Conservation (phyloP, 2,329 filamentous ascomycete species). For the Ustulina deusta region DNA sequence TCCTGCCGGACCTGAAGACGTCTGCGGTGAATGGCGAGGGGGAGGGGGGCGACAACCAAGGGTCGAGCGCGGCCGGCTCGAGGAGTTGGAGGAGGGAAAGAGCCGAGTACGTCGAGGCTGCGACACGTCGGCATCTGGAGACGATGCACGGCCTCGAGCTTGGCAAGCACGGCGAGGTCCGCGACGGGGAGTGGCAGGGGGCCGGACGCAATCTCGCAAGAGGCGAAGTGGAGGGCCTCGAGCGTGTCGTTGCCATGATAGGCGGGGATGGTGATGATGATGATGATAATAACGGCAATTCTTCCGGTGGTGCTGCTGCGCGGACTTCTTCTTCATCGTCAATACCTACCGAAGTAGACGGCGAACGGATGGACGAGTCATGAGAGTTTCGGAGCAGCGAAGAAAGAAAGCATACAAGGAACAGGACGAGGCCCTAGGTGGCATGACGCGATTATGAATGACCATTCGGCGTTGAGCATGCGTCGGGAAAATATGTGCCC, state of each 20-base stretch:
- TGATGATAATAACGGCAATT: constrained; percentile 17
- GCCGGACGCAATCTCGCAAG: constrained; percentile 62
- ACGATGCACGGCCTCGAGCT: constrained; percentile 74
- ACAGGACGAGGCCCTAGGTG: not conserved
- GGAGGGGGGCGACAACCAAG: constrained; percentile 40
- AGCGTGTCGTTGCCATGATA: constrained; percentile 62
- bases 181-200: constrained; percentile 74
- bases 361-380: constrained; percentile 47
- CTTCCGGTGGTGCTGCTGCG: not conserved
- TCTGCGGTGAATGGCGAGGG: constrained; percentile 42
- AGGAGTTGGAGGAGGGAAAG: constrained; percentile 76
- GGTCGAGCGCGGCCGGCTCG: constrained; percentile 36
- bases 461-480: not conserved
- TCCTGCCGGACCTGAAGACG: constrained; percentile 72
- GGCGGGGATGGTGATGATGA: constrained; percentile 45
- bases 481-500: not conserved
- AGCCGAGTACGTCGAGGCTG: constrained; percentile 84
- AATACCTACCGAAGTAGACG: constrained; percentile 25
- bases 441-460: constrained; percentile 27
- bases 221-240: constrained; percentile 69
- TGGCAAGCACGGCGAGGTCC: constrained; percentile 69
- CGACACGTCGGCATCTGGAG: constrained; percentile 82
- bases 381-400: constrained; percentile 33
- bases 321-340: not conserved
- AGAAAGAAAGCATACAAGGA: not conserved